These are phyloP conservation scores for Globisporangium megalacanthum DNA, from an alignment of 352 stramenopile genomes.

Conservation along the genomic window DNA sequence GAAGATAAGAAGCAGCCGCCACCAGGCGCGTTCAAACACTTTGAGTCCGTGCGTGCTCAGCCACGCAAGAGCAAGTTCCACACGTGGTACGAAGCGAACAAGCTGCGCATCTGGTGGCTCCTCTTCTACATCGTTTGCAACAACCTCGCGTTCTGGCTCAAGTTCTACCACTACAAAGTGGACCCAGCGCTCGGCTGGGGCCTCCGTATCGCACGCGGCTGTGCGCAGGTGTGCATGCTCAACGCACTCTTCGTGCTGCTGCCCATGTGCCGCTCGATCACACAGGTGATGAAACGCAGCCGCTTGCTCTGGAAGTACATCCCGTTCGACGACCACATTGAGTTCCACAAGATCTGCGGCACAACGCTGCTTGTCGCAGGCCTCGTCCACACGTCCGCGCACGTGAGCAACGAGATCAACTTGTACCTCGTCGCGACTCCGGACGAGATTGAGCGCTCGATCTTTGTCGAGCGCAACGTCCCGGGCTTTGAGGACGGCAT, in stretches of 20 bases:
- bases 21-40: background rate
- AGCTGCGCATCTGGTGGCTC: conserved; percentile 78
- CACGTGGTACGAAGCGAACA: conserved; percentile 65
- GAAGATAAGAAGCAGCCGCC: conserved; percentile 1
- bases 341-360: conserved; percentile 74
- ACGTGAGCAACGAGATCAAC: conserved; percentile 68
- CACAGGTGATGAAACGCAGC: conserved; percentile 63
- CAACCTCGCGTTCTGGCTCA: conserved; percentile 65
- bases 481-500: conserved; percentile 34
- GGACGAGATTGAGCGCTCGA: conserved; percentile 48
- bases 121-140: conserved; percentile 66
- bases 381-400: conserved; percentile 55
- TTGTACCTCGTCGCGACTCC: conserved; percentile 62
- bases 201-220: conserved; percentile 61
- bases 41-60: conserved; percentile 22
- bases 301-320: conserved; percentile 65
- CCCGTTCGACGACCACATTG: conserved; percentile 75
- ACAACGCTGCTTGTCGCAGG: conserved; percentile 48
- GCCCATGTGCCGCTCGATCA: conserved; percentile 77
- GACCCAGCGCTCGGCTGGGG: conserved; percentile 73
- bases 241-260: conserved; percentile 74
- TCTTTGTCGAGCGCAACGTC: conserved; percentile 55
- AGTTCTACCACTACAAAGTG: conserved; percentile 66
- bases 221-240: conserved; percentile 72
- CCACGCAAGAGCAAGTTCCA: conserved; percentile 48